These are phyloP conservation scores for Aspergillus diversus DNA, from an alignment of 495 filamentous ascomycete genomes.

Conservation along the genomic window DNA sequence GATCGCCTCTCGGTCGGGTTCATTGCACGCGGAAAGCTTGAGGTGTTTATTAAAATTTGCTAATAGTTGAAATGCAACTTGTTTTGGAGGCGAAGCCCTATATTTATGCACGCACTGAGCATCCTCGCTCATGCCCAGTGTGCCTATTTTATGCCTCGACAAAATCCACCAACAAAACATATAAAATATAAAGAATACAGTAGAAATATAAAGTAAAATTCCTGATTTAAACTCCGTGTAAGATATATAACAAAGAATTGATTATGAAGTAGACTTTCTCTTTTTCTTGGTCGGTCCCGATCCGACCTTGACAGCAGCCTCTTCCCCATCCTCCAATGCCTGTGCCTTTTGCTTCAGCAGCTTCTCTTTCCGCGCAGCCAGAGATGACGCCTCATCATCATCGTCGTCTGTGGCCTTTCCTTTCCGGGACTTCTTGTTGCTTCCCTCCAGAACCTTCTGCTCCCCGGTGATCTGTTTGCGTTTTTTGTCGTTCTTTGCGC, in stretches of 20 bases:
- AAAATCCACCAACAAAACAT: background rate
- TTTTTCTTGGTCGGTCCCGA: conserved; percentile 43
- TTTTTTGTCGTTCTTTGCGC: conserved; percentile 66
- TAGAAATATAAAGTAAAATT: conserved; percentile 21
- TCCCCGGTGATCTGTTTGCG: conserved; percentile 58
- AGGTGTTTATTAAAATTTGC: background rate
- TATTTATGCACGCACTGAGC: too few relatives aligned
- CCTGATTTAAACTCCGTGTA: conserved; percentile 10
- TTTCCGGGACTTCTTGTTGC: conserved; percentile 59
- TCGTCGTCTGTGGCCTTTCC: conserved; percentile 48
- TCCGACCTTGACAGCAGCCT: conserved; percentile 23
- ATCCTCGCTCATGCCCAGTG: too few relatives aligned
- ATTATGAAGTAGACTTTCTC: conserved; percentile 50
- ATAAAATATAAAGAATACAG: background rate
- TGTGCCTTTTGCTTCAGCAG: conserved; percentile 57
- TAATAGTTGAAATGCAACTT: too few relatives aligned
- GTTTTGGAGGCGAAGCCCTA: too few relatives aligned
- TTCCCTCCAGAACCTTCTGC: conserved; percentile 58
- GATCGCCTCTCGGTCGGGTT: background rate
- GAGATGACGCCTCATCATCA: conserved; percentile 51
- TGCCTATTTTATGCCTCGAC: too few relatives aligned
- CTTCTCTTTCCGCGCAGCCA: conserved; percentile 62
- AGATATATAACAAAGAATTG: conserved; percentile 14
- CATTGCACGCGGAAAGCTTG: too few relatives aligned
- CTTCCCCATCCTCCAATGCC: conserved; percentile 46